phyloP scores from a whole-genome alignment of 176 grass and related monocot genomes.

The Chrysopogon serrulatus region DNA sequence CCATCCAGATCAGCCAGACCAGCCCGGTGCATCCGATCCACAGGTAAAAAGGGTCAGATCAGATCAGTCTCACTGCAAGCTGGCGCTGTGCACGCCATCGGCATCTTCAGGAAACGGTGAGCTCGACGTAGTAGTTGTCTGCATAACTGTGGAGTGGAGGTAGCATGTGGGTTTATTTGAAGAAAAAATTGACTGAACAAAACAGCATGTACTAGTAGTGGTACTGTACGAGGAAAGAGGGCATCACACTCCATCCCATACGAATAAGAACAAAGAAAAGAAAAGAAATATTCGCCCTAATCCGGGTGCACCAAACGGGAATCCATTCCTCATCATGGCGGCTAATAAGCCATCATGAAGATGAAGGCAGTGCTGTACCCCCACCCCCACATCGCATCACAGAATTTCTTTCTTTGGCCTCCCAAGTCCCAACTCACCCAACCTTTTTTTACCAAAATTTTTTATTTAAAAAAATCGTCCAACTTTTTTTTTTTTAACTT shows the following conservation, averaged over 20 bases:
- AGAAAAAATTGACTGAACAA: neutral
- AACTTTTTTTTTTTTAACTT: conserved; percentile 31
- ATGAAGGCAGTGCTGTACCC: neutral
- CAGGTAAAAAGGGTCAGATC: neutral
- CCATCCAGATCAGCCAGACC: neutral
- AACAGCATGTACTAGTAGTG: neutral
- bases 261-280: neutral
- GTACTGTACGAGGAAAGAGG: neutral
- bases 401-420: conserved; percentile 26
- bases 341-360: conserved; percentile 21
- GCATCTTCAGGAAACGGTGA: neutral
- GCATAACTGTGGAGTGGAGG: neutral
- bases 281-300: conserved; percentile 3
- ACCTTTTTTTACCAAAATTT: neutral
- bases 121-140: neutral
- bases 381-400: conserved; percentile 9
- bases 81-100: neutral
- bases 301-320: conserved; percentile 18
- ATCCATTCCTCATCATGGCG: conserved; percentile 21
- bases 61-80: too few species aligned
- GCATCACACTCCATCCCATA: neutral
- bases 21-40: neutral
- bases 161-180: neutral
- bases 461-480: too few species aligned
- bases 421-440: conserved; percentile 21